These are phyloP conservation scores for Boletus rex-veris DNA, from an alignment of 768 basidiomycete genomes.

Conservation along the genomic window DNA sequence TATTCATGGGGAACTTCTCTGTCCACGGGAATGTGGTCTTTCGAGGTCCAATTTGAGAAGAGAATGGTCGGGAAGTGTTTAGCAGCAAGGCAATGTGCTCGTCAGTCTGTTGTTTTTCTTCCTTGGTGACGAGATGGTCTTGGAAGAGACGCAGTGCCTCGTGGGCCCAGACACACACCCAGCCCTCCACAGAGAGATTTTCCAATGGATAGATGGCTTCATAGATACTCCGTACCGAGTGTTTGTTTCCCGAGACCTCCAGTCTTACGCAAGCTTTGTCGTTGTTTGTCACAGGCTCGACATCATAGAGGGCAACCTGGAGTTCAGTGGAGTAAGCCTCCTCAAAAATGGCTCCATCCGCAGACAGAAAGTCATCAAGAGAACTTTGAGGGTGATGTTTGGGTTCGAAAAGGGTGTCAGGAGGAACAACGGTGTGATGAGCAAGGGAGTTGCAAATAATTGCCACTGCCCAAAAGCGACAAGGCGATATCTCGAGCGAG, in stretches of 20 bases:
- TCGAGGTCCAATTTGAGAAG: too few species aligned
- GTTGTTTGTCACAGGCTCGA: slow-evolving; percentile 22
- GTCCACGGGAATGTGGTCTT: too few species aligned
- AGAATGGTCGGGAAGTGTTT: too few species aligned
- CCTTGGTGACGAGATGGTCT: too few species aligned
- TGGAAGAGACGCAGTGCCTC: too few species aligned
- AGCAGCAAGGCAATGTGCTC: too few species aligned
- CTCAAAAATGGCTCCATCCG: slow-evolving; percentile 7
- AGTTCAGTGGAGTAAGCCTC: slow-evolving; percentile 11
- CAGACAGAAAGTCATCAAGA: slow-evolving; percentile 18
- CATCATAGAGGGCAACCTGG: slow-evolving; percentile 30
- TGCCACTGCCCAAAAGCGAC: slow-evolving; percentile 29
- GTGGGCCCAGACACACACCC: too few species aligned
- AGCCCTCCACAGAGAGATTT: too few species aligned
- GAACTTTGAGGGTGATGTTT: slow-evolving; percentile 2
- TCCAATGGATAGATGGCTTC: too few species aligned
- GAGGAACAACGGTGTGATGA: neutral
- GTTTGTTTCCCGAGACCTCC: slow-evolving; percentile 24
- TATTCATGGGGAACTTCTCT: too few species aligned
- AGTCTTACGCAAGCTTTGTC: slow-evolving; percentile 17
- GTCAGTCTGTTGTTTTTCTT: too few species aligned
- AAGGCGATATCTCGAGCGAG: slow-evolving; percentile 31
- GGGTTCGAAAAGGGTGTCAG: neutral
- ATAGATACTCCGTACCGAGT: slow-evolving; percentile 11
- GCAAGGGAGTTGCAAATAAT: slow-evolving; percentile 24